Conservation (phyloP, 331 rosid species). For the Malus hybrid region DNA sequence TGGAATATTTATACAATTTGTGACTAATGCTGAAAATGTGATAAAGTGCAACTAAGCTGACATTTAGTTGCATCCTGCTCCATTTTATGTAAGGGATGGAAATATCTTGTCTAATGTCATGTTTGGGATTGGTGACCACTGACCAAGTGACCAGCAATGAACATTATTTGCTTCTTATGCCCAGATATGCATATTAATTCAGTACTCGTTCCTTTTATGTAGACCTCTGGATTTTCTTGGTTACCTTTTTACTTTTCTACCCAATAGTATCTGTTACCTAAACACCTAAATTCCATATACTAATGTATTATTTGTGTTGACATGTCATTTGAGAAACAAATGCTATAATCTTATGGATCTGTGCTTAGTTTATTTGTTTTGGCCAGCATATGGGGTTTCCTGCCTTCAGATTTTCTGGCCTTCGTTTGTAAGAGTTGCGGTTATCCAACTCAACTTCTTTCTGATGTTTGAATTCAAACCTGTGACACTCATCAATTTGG, state of each 20-base stretch:
- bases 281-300: neutral
- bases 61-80: neutral
- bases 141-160: neutral
- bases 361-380: neutral
- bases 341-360: neutral
- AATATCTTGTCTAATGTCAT: neutral
- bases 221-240: neutral
- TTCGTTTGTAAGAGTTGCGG: neutral
- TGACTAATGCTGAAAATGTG: neutral
- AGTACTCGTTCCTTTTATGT: neutral
- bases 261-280: neutral
- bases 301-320: neutral
- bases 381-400: neutral
- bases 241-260: neutral
- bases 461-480: neutral
- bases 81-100: neutral
- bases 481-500: neutral
- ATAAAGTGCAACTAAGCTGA: neutral
- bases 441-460: neutral
- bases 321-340: neutral
- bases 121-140: neutral
- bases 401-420: neutral
- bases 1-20: neutral
- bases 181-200: neutral
- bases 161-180: neutral